These are phyloP conservation scores for Candida anglica DNA, from an alignment of 805 yeast genomes.

Conservation along the genomic window DNA sequence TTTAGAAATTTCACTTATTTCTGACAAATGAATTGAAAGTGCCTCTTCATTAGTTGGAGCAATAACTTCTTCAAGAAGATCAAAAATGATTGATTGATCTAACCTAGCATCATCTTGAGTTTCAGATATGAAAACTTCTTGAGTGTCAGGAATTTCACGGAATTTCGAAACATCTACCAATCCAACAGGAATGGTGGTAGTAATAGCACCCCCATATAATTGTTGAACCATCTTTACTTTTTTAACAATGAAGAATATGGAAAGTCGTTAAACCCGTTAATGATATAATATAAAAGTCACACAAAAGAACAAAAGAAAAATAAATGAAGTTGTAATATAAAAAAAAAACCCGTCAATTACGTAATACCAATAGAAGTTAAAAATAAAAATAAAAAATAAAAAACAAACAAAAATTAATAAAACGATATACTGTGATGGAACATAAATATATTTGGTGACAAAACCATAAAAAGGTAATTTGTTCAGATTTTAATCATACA, in stretches of 20 bases:
- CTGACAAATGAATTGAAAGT: slow-evolving; percentile 51
- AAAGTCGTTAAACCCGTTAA: too few relatives aligned
- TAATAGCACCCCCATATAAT: slow-evolving; percentile 82
- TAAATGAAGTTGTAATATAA: not conserved
- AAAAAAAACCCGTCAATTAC: too few relatives aligned
- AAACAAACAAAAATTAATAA: too few relatives aligned
- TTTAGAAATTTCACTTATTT: slow-evolving; percentile 36
- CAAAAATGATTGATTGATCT: slow-evolving; percentile 61
- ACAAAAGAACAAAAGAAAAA: not conserved
- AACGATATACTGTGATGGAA: too few relatives aligned
- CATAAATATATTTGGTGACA: too few relatives aligned
- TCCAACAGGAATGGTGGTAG: slow-evolving; percentile 52
- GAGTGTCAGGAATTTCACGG: slow-evolving; percentile 88
- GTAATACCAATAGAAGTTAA: too few relatives aligned
- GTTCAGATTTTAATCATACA: too few relatives aligned
- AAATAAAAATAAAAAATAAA: too few relatives aligned
- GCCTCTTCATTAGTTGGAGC: slow-evolving; percentile 37
- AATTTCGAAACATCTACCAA: slow-evolving; percentile 69
- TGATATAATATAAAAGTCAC: too few relatives aligned
- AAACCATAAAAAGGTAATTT: too few relatives aligned
- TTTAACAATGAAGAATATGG: too few relatives aligned
- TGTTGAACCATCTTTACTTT: too few relatives aligned
- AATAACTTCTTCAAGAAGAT: slow-evolving; percentile 52
- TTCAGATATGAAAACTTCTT: slow-evolving; percentile 76
- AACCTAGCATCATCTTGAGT: slow-evolving; percentile 13